Conservation (phyloP, 2,329 filamentous ascomycete genomes). For the Pseudocercospora pini-densiflorae region DNA sequence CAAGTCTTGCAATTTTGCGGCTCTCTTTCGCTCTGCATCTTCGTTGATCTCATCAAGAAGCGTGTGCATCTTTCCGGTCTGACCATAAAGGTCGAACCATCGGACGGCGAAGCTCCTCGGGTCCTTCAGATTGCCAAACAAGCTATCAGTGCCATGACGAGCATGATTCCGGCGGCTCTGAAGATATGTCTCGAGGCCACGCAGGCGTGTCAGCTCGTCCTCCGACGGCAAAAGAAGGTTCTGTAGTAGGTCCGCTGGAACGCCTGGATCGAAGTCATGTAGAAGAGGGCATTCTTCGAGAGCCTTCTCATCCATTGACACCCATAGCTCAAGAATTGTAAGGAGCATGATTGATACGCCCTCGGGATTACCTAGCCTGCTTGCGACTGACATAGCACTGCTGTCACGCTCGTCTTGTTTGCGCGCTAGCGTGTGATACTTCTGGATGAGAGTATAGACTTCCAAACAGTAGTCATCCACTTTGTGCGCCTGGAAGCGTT, state of each 20-base stretch:
- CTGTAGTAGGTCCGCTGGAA: conserved; percentile 58
- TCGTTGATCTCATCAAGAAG: neutral
- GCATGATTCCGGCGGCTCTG: neutral
- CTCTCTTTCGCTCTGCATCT: neutral
- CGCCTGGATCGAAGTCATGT: conserved; percentile 56
- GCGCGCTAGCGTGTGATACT: neutral
- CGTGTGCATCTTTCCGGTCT: neutral
- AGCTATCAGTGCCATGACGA: neutral
- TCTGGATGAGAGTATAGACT: neutral
- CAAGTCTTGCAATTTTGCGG: neutral
- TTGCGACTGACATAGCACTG: neutral
- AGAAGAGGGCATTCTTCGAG: conserved; percentile 54
- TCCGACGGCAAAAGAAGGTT: conserved; percentile 56
- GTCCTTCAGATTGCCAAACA: conserved; percentile 20
- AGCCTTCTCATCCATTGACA: conserved; percentile 57
- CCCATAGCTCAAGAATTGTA: conserved; percentile 62
- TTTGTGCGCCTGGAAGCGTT: neutral
- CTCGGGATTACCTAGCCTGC: conserved; percentile 13
- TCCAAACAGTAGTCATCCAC: neutral
- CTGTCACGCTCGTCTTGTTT: neutral
- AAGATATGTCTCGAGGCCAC: conserved; percentile 57
- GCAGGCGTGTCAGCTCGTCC: conserved; percentile 57
- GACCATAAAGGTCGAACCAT: neutral
- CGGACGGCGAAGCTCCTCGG: conserved; percentile 14
- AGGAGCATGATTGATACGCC: conserved; percentile 51